Evolutionary conservation across 169 alveolate genomes (phyloP), one percentile per base, ranked within the genome.

Genomic region (Eimeria mitis): DNA sequence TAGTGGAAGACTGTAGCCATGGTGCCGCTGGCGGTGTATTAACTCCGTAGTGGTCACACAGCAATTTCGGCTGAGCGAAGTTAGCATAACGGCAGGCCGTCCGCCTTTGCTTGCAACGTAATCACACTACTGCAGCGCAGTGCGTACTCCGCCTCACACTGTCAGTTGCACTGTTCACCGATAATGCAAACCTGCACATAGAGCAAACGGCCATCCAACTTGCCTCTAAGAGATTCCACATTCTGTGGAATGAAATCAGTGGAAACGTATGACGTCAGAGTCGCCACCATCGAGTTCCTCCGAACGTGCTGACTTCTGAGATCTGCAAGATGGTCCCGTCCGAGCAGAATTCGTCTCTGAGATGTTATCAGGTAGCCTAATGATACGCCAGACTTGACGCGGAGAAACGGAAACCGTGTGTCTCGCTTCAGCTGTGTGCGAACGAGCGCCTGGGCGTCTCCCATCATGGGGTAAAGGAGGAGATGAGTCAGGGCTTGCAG

Each of bases 251-350:
- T 87, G 73, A 87, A 87, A 65, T 87, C 92, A 11, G 92, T 87
- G 49, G 92, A 87, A 25, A 87, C 92, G 23, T 87, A 87, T 5
- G 92, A 87, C 40, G 92, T 87, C 65, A 87, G 16, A 70, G 92
- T 87, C 9, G 92, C 92, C 63, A 87, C 92, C 92, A 87, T 87
- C 65, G 92, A 87, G 92, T 63, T 63, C 83, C 92, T 87, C 44
- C 81, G 79, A 31, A 87, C 83, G 61, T 87, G 92, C 68, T 87
- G 78, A 71, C 92, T 40, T 28, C 92, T 87, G 52, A 87, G 92
- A 16, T 87, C 92, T 63, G 92, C 92, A 40, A 87, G 78, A 19
- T 87, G 92, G 65, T 61, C 92, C 52, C 92, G 34, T 40, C 92
- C 78, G 6, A 87, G 81, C 81, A 87, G 52, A 63, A 87, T 87